Evolutionary conservation across 2,329 filamentous ascomycete genomes (phyloP).

Genomic region (Endocalyx cinctus): DNA sequence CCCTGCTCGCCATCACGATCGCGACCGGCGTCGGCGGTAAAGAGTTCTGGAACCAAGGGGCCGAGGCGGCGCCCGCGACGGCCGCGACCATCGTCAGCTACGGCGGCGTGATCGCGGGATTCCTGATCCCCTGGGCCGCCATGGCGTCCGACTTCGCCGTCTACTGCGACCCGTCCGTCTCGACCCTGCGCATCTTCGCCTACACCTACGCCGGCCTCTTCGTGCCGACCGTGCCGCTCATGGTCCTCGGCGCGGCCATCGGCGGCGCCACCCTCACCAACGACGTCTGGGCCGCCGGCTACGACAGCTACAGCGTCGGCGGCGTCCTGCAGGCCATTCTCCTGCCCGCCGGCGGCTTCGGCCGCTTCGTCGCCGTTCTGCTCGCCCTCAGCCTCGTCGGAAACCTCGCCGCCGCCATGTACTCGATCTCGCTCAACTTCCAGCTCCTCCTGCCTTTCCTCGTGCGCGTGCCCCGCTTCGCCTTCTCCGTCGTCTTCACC

Average conservation of each 20-base stretch:
- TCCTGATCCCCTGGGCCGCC: conserved; percentile 52
- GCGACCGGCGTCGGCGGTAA: conserved; percentile 1
- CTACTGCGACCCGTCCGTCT: conserved; percentile 44
- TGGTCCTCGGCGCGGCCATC: conserved; percentile 33
- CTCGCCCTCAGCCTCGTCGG: conserved; percentile 34
- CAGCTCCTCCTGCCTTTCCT: conserved; percentile 37
- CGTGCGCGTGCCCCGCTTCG: conserved; percentile 33
- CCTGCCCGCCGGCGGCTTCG: conserved; percentile 25
- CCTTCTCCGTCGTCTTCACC: conserved; percentile 36
- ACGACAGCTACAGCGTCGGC: conserved; percentile 16
- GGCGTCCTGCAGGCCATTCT: conserved; percentile 20
- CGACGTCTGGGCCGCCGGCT: conserved; percentile 16
- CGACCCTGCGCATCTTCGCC: conserved; percentile 38
- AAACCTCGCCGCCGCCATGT: conserved; percentile 33
- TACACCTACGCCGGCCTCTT: conserved; percentile 50
- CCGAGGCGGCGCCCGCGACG: conserved; percentile 12
- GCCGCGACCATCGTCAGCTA: conserved; percentile 34
- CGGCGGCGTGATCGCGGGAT: conserved; percentile 44
- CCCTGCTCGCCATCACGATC: conserved; percentile 2
- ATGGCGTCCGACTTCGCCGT: conserved; percentile 54
- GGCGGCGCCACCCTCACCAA: conserved; percentile 17
- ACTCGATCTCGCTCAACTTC: conserved; percentile 33
- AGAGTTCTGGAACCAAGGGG: conserved; percentile 2
- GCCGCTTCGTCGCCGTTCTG: conserved; percentile 33
- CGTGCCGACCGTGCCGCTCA: conserved; percentile 43